Evolutionary conservation across 805 yeast species (phyloP).

Genomic region (Tetrapisispora iriomotensis): DNA sequence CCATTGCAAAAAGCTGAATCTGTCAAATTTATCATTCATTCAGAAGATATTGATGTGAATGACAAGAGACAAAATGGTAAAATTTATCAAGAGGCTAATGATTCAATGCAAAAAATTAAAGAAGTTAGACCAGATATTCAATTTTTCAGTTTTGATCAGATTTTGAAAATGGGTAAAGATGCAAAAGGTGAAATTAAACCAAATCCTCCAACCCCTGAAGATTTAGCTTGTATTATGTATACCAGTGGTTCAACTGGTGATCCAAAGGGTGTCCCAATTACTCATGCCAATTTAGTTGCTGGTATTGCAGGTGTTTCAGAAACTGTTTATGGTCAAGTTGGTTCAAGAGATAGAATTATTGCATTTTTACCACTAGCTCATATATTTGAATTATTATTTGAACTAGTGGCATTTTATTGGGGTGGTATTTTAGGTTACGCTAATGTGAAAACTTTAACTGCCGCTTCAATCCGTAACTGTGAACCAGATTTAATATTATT

Average conservation of each 20-base stretch:
- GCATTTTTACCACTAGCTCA: constrained; percentile 94
- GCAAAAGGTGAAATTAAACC: constrained; percentile 34
- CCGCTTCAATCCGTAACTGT: constrained; percentile 72
- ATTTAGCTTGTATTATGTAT: constrained; percentile 55
- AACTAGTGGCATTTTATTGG: constrained; percentile 73
- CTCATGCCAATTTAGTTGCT: constrained; percentile 60
- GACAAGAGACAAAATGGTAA: constrained; percentile 58
- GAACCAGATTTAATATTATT: constrained; percentile 79
- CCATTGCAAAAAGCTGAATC: constrained; percentile 58
- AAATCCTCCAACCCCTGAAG: constrained; percentile 38
- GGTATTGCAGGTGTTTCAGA: constrained; percentile 78
- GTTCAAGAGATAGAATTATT: constrained; percentile 58
- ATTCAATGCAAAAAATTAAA: constrained; percentile 49
- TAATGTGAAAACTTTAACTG: constrained; percentile 81
- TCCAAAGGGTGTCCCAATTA: constrained; percentile 67
- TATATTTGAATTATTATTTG: constrained; percentile 86
- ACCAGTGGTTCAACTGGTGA: constrained; percentile 74
- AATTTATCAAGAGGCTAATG: constrained; percentile 45
- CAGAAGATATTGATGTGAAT: constrained; percentile 48
- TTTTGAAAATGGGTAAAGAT: constrained; percentile 52
- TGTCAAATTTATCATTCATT: constrained; percentile 63
- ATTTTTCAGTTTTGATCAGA: constrained; percentile 55
- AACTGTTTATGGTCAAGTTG: constrained; percentile 47
- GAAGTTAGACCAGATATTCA: constrained; percentile 69
- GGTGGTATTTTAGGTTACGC: constrained; percentile 89